These are phyloP conservation scores for Malus sylvestris DNA, from an alignment of 306 rosid species.

Conservation along the genomic window DNA sequence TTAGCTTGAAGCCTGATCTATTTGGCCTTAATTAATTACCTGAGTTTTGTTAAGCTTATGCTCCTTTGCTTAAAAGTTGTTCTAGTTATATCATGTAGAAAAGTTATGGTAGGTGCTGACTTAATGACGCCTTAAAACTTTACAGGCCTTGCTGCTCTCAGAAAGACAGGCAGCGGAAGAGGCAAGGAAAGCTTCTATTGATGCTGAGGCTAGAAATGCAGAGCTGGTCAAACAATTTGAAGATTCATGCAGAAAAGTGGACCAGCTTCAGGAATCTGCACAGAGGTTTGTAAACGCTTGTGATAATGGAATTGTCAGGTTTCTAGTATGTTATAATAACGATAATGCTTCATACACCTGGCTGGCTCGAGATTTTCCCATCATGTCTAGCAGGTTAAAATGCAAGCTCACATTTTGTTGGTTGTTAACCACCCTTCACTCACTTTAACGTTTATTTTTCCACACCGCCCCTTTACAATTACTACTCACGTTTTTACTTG, in stretches of 20 bases:
- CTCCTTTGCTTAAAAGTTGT: not conserved
- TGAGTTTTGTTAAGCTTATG: not conserved
- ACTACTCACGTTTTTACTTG: not conserved
- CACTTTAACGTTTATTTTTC: not conserved
- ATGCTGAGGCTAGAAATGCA: conserved; percentile 60
- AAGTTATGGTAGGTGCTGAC: conserved; percentile 6
- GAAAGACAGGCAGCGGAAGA: conserved; percentile 71
- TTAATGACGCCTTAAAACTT: conserved; percentile 14
- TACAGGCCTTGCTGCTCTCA: conserved; percentile 56
- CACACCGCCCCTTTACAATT: not conserved
- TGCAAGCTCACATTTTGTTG: not conserved
- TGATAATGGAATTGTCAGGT: conserved; percentile 1
- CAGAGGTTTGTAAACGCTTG: conserved; percentile 71
- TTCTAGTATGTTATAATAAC: not conserved
- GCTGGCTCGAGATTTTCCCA: not conserved
- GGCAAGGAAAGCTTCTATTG: conserved; percentile 50
- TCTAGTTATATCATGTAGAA: not conserved
- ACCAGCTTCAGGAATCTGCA: conserved; percentile 88
- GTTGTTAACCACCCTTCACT: not conserved
- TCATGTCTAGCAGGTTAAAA: not conserved
- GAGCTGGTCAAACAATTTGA: conserved; percentile 72
- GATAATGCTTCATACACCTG: not conserved
- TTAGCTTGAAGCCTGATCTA: not conserved
- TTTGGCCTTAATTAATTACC: not conserved
- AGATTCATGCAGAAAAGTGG: conserved; percentile 64